Evolutionary conservation across 768 basidiomycete genomes (phyloP), one percentile per base, ranked within the genome.

Genomic region (Mycena galopus): DNA sequence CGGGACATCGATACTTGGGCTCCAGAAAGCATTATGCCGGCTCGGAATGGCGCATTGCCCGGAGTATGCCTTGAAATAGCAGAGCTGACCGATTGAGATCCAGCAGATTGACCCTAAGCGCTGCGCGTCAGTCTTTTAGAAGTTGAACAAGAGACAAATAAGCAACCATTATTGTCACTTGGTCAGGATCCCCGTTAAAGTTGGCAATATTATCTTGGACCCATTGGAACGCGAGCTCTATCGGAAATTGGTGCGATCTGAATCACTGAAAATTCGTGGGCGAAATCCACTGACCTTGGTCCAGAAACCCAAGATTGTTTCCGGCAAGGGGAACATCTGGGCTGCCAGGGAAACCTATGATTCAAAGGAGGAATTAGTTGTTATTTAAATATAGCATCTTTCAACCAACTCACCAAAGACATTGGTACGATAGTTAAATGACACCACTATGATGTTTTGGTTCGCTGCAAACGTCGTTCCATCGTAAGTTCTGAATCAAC

Each of bases 201-300:
- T 80, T 77, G 29, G 75, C 79, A 60, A 88, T 85, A 67, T 89
- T 85, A 57, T 81, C 76, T 63, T 86, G 85, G 0, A 88, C 83
- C 87, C 81, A 83, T 23, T 30, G 44, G 4, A 82, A 58, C 6
- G 80, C 82, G 9, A 77, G 60, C 25, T 78, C 71, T 69, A 16
- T 58, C 2, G 11, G 9, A 19, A 44, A 42, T 3, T n/a, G 29
- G 30, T 12, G 29, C 14, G 19, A 33, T 10, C 17, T 39, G 9
- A 30, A 19, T n/a, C n/a, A n/a, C 4, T 39, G 0, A 17, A 21
- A 29, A 56, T 7, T 50, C n/a, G n/a, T n/a, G n/a, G n/a, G 8
- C 29, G 17, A 29, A 37, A 8, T 11, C 9, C 4, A 23, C 65
- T 6, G 8, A 61, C 73, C 78, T 75, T 84, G 82, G 67, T 85